phyloP scores from a whole-genome alignment of 1,284 basidiomycete species.

The Cryptococcus sp. region DNA sequence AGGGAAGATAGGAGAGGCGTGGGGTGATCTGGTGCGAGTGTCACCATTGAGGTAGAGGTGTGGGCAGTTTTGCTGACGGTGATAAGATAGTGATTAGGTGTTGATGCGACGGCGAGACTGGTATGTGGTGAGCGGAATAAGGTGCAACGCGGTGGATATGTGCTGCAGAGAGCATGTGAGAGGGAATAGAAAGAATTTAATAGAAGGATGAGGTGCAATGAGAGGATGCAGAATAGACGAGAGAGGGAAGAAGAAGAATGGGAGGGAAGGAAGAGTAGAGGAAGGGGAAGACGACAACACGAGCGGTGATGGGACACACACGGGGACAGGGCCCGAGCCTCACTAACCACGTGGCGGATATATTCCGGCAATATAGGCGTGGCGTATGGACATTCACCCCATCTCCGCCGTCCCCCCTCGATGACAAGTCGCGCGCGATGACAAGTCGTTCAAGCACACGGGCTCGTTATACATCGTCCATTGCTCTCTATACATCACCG shows the following conservation, averaged over 20 bases:
- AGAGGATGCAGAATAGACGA: not conserved
- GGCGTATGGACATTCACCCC: too few relatives aligned
- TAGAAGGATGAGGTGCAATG: not conserved
- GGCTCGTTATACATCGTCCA: not conserved
- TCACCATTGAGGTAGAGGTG: too few relatives aligned
- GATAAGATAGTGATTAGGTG: too few relatives aligned
- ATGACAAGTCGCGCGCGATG: constrained; percentile 3
- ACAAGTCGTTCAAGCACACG: not conserved
- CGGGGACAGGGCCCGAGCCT: not conserved
- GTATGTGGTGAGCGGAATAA: not conserved
- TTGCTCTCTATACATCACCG: not conserved
- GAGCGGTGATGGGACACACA: not conserved
- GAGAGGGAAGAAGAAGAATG: not conserved
- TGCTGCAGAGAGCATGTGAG: not conserved
- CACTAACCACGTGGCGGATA: too few relatives aligned
- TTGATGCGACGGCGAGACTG: not conserved
- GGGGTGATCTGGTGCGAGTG: not conserved
- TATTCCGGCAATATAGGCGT: too few relatives aligned
- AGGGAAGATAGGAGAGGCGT: not conserved
- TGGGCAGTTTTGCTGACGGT: too few relatives aligned
- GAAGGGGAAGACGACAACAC: not conserved
- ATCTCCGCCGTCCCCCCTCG: not conserved
- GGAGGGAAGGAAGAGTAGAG: too few relatives aligned
- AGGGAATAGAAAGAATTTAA: not conserved
- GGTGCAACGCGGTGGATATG: not conserved